These are phyloP conservation scores for Sclerotiophoma versabilis DNA, from an alignment of 2,329 filamentous ascomycete genomes.

Conservation along the genomic window DNA sequence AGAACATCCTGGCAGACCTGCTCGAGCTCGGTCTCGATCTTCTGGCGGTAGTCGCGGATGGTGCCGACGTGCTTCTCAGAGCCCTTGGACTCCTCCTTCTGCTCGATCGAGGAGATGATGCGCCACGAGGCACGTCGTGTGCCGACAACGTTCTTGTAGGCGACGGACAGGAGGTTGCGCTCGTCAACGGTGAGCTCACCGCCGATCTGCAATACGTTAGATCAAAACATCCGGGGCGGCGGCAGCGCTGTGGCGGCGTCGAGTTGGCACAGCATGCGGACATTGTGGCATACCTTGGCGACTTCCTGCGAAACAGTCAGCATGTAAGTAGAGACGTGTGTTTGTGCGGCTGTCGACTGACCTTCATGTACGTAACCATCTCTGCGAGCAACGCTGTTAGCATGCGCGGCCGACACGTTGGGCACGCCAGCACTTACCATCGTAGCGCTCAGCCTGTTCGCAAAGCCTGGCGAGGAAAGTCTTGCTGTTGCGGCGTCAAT, in stretches of 20 bases:
- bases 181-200: slow-evolving; percentile 74
- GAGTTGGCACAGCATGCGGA: slow-evolving; percentile 29
- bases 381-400: slow-evolving; percentile 60
- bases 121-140: slow-evolving; percentile 98
- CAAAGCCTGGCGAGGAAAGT: slow-evolving; percentile 99
- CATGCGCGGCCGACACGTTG: slow-evolving; percentile 28
- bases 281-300: slow-evolving; percentile 72
- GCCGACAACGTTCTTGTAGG: slow-evolving; percentile 99
- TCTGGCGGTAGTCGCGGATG: slow-evolving; percentile 97
- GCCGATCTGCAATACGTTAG: slow-evolving; percentile 60
- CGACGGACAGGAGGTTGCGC: slow-evolving; percentile 93
- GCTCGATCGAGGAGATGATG: slow-evolving; percentile 99
- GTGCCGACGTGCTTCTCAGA: slow-evolving; percentile 91
- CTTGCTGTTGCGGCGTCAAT: slow-evolving; percentile 64
- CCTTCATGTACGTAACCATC: slow-evolving; percentile 99
- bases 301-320: slow-evolving; percentile 73
- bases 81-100: slow-evolving; percentile 99
- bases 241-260: slow-evolving; percentile 25
- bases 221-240: slow-evolving; percentile 12
- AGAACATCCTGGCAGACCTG: slow-evolving; percentile 98
- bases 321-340: slow-evolving; percentile 22
- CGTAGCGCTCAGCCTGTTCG: slow-evolving; percentile 99
- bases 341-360: slow-evolving; percentile 50
- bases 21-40: slow-evolving; percentile 97
- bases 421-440: slow-evolving; percentile 68